phyloP scores from a whole-genome alignment of 148 eudicot genomes.

The Heliosperma pusillum region DNA sequence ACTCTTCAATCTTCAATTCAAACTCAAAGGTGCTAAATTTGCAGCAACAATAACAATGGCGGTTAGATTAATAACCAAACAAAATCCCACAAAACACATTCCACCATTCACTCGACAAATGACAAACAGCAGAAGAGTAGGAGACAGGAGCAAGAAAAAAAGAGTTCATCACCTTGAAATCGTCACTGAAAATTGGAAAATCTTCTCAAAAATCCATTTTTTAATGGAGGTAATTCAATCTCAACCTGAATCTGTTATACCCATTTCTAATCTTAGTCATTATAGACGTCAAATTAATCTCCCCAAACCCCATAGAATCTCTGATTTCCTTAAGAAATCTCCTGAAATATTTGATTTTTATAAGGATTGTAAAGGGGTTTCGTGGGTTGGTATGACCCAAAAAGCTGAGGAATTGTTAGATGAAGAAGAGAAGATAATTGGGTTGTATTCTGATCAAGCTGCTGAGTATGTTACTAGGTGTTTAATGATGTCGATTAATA shows the following conservation, averaged over 20 bases:
- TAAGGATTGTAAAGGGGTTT: constrained; percentile 57
- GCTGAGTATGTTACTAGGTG: constrained; percentile 72
- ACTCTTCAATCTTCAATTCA: too few relatives aligned
- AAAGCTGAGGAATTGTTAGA: constrained; percentile 63
- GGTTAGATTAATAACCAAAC: constrained; percentile 6
- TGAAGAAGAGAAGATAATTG: constrained; percentile 61
- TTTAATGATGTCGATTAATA: constrained; percentile 83
- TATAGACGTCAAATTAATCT: constrained; percentile 64
- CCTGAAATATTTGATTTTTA: constrained; percentile 78
- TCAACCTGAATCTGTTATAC: constrained; percentile 64
- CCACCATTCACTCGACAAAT: not conserved
- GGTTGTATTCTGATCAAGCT: constrained; percentile 45
- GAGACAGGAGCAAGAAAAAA: constrained; percentile 17
- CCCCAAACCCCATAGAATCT: constrained; percentile 78
- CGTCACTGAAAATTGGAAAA: constrained; percentile 70
- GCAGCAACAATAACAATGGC: not conserved
- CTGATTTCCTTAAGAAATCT: constrained; percentile 67
- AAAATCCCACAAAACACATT: not conserved
- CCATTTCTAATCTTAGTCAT: constrained; percentile 52
- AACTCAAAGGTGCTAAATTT: not conserved
- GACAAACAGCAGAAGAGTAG: constrained; percentile 10
- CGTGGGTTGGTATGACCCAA: constrained; percentile 83
- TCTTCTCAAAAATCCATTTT: constrained; percentile 59
- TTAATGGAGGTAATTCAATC: constrained; percentile 63
- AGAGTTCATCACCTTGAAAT: constrained; percentile 65